phyloP scores from a whole-genome alignment of 2,329 filamentous ascomycete genomes.

The Fusarium proliferatum region DNA sequence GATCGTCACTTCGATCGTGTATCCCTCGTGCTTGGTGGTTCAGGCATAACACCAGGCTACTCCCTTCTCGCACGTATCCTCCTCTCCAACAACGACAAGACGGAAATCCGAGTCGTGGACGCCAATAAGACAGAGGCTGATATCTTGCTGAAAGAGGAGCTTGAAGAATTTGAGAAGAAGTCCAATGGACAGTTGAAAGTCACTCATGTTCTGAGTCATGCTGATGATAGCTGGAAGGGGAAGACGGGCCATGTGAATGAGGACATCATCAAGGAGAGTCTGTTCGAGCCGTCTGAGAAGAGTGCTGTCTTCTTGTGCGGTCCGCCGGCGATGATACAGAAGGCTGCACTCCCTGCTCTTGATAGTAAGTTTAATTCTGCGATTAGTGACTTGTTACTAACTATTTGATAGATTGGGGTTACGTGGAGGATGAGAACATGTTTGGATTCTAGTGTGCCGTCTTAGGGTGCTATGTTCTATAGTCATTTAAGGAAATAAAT shows the following conservation, averaged over 20 bases:
- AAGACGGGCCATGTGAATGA: neutral
- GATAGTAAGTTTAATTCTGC: neutral
- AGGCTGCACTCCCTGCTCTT: neutral
- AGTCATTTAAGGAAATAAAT: fast-evolving
- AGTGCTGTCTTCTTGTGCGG: neutral
- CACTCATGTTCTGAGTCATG: neutral
- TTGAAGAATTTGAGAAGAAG: slow-evolving; percentile 54
- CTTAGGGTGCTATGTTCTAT: fast-evolving
- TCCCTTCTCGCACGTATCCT: slow-evolving; percentile 59
- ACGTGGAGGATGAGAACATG: neutral
- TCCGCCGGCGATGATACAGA: neutral
- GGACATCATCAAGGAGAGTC: neutral
- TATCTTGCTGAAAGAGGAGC: slow-evolving; percentile 56
- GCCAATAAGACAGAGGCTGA: slow-evolving; percentile 61
- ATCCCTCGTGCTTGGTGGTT: slow-evolving; percentile 61
- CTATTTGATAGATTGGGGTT: neutral
- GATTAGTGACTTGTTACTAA: neutral
- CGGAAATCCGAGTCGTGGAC: slow-evolving; percentile 56
- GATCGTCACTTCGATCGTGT: slow-evolving; percentile 56
- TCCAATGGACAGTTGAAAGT: slow-evolving; percentile 40
- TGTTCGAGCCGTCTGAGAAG: neutral
- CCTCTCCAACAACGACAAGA: slow-evolving; percentile 48
- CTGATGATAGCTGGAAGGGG: no score
- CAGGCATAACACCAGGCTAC: slow-evolving; percentile 64
- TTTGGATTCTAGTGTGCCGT: neutral